phyloP scores from a whole-genome alignment of 306 rosid genomes.

The Prunus dulcis region DNA sequence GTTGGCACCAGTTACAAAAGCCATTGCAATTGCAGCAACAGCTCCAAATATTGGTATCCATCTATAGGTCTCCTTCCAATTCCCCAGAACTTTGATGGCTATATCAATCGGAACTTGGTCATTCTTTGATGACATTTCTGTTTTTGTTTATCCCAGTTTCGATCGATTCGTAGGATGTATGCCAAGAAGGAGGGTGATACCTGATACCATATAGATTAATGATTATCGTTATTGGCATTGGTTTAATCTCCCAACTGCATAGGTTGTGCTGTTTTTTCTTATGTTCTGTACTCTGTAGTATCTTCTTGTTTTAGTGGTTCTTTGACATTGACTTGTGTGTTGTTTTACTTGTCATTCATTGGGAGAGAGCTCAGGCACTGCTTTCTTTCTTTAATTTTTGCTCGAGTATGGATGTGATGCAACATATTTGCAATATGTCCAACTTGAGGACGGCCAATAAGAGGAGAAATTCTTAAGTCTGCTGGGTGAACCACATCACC shows the following conservation, averaged over 20 bases:
- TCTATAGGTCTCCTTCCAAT: conserved; percentile 27
- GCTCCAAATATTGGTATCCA: conserved; percentile 33
- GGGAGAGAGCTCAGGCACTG: background rate
- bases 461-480: no score
- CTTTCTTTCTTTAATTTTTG: background rate
- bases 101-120: conserved; percentile 6
- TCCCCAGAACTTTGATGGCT: conserved; percentile 8
- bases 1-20: conserved; percentile 26
- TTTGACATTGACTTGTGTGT: background rate
- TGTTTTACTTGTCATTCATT: background rate
- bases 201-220: background rate
- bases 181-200: background rate
- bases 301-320: background rate
- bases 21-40: conserved; percentile 15
- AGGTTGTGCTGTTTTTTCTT: background rate
- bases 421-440: no score
- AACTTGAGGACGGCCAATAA: no score
- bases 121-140: background rate
- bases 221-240: conserved; percentile 1
- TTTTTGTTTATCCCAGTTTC: background rate
- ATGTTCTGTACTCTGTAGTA: background rate
- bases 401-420: background rate
- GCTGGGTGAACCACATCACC: no score
- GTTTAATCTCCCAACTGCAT: conserved; percentile 16
- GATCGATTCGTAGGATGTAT: background rate